Base-by-base conservation (phyloP, 352 stramenopile genomes). In the Globisporangium spinosum region DNA sequence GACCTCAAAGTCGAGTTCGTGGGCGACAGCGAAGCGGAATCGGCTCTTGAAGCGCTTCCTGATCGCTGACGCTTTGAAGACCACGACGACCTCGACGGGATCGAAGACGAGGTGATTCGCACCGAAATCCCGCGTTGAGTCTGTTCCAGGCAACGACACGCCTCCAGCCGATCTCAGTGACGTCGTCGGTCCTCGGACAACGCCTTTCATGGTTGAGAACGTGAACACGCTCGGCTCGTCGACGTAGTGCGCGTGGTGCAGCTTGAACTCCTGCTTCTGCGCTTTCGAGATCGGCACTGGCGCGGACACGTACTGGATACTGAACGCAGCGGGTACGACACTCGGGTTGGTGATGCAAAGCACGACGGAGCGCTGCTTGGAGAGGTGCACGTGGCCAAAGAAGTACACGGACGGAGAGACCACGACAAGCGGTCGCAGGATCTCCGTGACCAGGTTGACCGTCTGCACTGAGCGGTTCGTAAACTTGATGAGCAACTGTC, bases 291-390 rank as follows among this genome's bases (percentile, higher is more conserved):
- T 32, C 5, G 84, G 76, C 23, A 74, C 75, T 0, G 82, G 80
- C 56, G 67, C 75, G 25, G 85, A 76, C 15, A 91, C 69, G 65
- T 92, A 83, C 15, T 84, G 71, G 20, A 92, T 73, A 2, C 55
- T 51, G 64, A 93, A 95, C 7, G 59, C 27, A 0, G 84, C 85
- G 8, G 82, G 77, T 1, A 92, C 82, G 20, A 70, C 56, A 0
- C 83, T 93, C 34, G 87, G 85, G 54, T 95, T 95, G 20, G 78
- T 76, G 9, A 92, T 43, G 1, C 74, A 75, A 20, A 95, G 63
- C 6, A 83, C 62, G 2, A 93, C 68, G 1, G 60, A 74, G 0
- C 83, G 79, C 5, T 67, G 71, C 8, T 70, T 68, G 29, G 78
- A 77, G 0, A 92, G 54, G 47, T 91, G 83, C 38, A 93, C 80